Evolutionary conservation across 2,329 filamentous ascomycete species (phyloP).

Genomic region (Ophiostoma sp.): DNA sequence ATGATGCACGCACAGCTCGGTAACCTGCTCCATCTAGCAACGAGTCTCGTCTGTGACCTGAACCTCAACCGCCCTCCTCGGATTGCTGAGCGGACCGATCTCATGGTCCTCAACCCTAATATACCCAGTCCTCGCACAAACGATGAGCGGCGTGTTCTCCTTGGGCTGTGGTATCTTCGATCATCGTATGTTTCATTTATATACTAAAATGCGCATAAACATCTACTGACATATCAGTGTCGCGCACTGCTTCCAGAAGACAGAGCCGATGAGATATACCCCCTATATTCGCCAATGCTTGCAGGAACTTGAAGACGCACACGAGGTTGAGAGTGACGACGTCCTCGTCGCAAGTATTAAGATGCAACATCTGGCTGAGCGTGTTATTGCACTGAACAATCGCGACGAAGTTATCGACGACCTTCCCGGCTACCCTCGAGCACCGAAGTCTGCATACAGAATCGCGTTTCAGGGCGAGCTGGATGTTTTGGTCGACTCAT

Average conservation of each 20-base stretch:
- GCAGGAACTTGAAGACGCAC: slow-evolving; percentile 38
- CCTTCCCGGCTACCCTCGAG: slow-evolving; percentile 30
- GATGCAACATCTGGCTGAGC: slow-evolving; percentile 47
- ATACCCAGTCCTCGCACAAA: slow-evolving; percentile 39
- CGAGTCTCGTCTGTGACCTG: slow-evolving; percentile 44
- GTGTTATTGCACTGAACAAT: slow-evolving; percentile 41
- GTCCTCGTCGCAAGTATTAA: slow-evolving; percentile 44
- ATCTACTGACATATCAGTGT: slow-evolving; percentile 25
- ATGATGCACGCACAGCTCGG: slow-evolving; percentile 48
- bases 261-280: slow-evolving; percentile 47
- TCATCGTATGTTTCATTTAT: slow-evolving; percentile 34
- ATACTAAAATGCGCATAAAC: not conserved
- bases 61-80: slow-evolving; percentile 41
- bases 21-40: slow-evolving; percentile 45
- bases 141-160: slow-evolving; percentile 48
- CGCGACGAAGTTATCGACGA: slow-evolving; percentile 31
- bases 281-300: slow-evolving; percentile 49
- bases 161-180: slow-evolving; percentile 51
- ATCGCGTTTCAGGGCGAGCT: slow-evolving; percentile 44
- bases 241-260: slow-evolving; percentile 39
- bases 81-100: slow-evolving; percentile 39
- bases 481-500: slow-evolving; percentile 36
- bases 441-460: slow-evolving; percentile 42
- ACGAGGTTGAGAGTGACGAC: slow-evolving; percentile 44
- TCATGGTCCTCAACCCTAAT: slow-evolving; percentile 40